phyloP scores from a whole-genome alignment of 345 rosid genomes.

The Salix viminalis region DNA sequence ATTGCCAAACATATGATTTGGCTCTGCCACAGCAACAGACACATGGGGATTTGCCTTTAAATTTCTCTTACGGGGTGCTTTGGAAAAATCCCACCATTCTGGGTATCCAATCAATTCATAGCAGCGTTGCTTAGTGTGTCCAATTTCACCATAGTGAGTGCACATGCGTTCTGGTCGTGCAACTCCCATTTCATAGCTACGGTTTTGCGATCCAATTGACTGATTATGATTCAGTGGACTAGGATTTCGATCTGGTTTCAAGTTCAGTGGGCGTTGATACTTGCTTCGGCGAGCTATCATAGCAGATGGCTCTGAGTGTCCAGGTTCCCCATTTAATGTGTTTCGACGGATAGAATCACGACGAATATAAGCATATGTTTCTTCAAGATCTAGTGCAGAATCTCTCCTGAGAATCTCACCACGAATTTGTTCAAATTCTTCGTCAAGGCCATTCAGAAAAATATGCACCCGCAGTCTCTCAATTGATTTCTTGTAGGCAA shows the following conservation, averaged over 20 bases:
- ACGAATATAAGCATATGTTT: neutral
- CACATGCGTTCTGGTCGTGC: neutral
- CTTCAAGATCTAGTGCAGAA: neutral
- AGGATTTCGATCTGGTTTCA: neutral
- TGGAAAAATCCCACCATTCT: neutral
- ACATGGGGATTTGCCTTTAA: neutral
- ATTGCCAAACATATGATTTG: neutral
- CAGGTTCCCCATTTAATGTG: neutral
- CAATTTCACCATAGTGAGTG: neutral
- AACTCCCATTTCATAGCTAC: neutral
- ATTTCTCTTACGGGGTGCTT: neutral
- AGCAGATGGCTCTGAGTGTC: neutral
- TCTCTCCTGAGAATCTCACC: neutral
- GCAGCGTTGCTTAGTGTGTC: neutral
- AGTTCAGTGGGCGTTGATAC: neutral
- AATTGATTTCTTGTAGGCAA: neutral
- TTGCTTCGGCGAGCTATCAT: neutral
- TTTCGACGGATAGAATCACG: neutral
- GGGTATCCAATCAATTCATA: neutral
- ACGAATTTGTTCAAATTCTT: neutral
- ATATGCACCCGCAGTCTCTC: neutral
- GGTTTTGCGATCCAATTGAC: neutral
- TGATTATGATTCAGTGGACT: neutral
- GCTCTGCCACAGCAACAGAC: no score
- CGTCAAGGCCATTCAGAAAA: neutral